Evolutionary conservation across 208 protist genomes (phyloP).

Genomic region (Trichomonas tenax): DNA sequence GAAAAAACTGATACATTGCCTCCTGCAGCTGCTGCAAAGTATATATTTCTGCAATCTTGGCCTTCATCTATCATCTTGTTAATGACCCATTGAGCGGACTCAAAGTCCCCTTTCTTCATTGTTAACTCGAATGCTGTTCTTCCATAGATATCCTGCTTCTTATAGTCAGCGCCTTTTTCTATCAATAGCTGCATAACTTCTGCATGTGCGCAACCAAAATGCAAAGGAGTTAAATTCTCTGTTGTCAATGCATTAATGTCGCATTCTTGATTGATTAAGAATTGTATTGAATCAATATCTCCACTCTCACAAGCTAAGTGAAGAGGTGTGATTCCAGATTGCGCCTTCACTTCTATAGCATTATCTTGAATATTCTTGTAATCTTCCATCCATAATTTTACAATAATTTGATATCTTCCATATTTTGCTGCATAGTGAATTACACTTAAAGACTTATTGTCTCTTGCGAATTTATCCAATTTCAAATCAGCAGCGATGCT

Average conservation of each 20-base stretch:
- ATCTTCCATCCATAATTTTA: neutral
- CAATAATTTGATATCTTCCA: neutral
- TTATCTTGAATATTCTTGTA: neutral
- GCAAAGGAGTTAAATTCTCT: neutral
- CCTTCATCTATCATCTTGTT: neutral
- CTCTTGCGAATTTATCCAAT: neutral
- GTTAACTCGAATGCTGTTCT: neutral
- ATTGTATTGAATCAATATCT: neutral
- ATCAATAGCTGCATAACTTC: neutral
- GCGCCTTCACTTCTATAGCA: neutral
- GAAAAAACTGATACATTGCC: neutral
- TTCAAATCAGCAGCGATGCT: neutral
- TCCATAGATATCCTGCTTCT: neutral
- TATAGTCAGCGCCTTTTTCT: neutral
- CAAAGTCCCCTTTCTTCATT: neutral
- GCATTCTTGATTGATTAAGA: neutral
- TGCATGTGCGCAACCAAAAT: neutral
- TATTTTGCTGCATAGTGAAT: neutral
- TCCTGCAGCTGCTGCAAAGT: neutral
- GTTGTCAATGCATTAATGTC: neutral
- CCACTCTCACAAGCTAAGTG: neutral
- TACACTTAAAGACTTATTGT: neutral
- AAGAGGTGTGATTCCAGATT: neutral
- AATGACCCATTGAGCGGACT: neutral
- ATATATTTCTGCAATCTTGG: neutral